These are phyloP conservation scores for Fusarium sp. DNA, from an alignment of 2,329 filamentous ascomycete species.

Conservation along the genomic window DNA sequence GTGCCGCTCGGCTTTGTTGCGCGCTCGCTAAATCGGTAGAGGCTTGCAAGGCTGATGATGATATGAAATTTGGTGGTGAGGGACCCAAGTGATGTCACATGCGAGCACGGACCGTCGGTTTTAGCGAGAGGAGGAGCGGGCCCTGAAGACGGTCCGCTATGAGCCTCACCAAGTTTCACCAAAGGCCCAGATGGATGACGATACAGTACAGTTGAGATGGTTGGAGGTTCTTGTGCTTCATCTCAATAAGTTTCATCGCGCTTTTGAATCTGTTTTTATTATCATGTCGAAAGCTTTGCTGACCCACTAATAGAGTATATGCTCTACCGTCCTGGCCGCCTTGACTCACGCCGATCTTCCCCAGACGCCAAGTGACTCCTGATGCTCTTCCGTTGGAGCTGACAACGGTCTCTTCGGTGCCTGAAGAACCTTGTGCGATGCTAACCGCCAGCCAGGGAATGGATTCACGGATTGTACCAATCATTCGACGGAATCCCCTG, in stretches of 20 bases:
- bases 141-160: slow-evolving; percentile 7
- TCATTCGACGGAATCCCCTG: slow-evolving; percentile 29
- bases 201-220: background rate
- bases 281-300: too few species aligned
- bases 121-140: slow-evolving; percentile 17
- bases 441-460: background rate
- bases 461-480: slow-evolving; percentile 13
- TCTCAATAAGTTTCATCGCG: too few species aligned
- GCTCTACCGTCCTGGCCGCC: slow-evolving; percentile 1
- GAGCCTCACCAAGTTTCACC: slow-evolving; percentile 21
- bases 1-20: slow-evolving; percentile 31
- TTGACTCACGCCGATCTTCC: slow-evolving; percentile 45
- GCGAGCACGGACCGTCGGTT: slow-evolving; percentile 37
- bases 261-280: too few species aligned
- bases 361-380: slow-evolving; percentile 2
- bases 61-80: slow-evolving; percentile 41
- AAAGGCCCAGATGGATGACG: background rate
- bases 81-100: slow-evolving; percentile 45
- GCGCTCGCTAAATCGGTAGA: slow-evolving; percentile 8
- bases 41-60: slow-evolving; percentile 37
- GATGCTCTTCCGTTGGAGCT: background rate
- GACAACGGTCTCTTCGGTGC: background rate
- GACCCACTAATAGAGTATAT: background rate
- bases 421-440: background rate
- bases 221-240: background rate